phyloP scores from a whole-genome alignment of 352 stramenopile genomes.

The Chrysophaeum taylorii region DNA sequence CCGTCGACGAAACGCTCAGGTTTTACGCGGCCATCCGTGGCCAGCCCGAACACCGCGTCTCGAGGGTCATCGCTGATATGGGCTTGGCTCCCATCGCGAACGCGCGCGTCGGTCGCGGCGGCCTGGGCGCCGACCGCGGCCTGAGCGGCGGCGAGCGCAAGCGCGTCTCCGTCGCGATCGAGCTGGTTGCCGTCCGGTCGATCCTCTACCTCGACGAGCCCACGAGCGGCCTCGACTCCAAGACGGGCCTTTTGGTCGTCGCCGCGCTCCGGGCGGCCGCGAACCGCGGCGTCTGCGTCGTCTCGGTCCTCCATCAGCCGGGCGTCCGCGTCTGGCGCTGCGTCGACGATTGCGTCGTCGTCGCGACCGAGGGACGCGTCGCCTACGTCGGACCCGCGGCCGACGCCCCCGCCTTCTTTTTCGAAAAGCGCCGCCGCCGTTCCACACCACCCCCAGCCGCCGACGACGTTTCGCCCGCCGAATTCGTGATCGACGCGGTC shows the following conservation, averaged over 20 bases:
- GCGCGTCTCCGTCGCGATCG: constrained; percentile 61
- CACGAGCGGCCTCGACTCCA: constrained; percentile 43
- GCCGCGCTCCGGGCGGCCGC: background rate
- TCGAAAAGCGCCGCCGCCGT: no score
- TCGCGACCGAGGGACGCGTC: background rate
- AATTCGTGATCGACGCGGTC: background rate
- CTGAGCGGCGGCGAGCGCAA: constrained; percentile 64
- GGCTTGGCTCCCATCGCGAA: constrained; percentile 47
- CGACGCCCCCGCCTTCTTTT: background rate
- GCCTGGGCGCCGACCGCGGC: constrained; percentile 37
- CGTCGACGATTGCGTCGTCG: background rate
- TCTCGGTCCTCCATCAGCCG: constrained; percentile 70
- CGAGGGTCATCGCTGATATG: constrained; percentile 49
- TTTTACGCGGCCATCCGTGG: constrained; percentile 59
- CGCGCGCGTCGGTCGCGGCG: constrained; percentile 41
- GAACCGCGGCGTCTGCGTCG: constrained; percentile 55
- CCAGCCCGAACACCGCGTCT: constrained; percentile 36
- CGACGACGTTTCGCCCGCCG: background rate
- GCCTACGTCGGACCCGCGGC: background rate
- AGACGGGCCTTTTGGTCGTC: constrained; percentile 22
- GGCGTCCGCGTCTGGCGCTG: constrained; percentile 12
- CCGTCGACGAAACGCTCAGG: constrained; percentile 54
- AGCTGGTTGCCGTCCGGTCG: constrained; percentile 60
- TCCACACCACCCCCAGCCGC: no score
- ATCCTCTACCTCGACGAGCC: constrained; percentile 70